A percentile compares a stretch with the other conserved stretches of the same genome.
phyloP scores from a whole-genome alignment of 2,329 filamentous ascomycete species.

The Aspergillus clavatus region DNA sequence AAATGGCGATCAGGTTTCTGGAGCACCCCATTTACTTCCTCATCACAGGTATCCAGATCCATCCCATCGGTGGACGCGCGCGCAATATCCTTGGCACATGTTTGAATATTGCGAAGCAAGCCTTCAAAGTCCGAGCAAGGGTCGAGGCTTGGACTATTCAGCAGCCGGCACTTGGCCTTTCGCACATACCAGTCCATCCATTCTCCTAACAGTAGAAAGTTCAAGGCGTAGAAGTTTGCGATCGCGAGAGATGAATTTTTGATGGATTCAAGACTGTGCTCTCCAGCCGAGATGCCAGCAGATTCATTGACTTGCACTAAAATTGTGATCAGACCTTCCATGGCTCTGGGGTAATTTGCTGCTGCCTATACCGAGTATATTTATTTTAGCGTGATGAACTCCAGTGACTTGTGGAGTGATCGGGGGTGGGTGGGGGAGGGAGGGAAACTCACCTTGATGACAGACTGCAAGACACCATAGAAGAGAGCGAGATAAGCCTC shows the following conservation, averaged over 20 bases:
- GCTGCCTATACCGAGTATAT: constrained; percentile 28
- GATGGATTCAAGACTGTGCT: constrained; percentile 3
- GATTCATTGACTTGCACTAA: constrained; percentile 32
- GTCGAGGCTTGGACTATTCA: constrained; percentile 34
- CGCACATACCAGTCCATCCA: constrained; percentile 37
- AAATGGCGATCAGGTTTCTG: constrained; percentile 19
- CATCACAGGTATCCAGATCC: constrained; percentile 22
- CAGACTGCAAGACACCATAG: constrained; percentile 33
- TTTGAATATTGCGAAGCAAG: constrained; percentile 29
- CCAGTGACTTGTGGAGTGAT: too few species aligned
- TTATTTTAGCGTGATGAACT: too few species aligned
- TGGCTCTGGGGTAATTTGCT: constrained; percentile 31
- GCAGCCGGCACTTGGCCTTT: constrained; percentile 29
- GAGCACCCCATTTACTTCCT: constrained; percentile 10
- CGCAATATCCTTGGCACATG: constrained; percentile 18
- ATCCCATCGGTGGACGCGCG: constrained; percentile 16
- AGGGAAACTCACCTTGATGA: constrained; percentile 29
- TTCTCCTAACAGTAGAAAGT: constrained; percentile 35
- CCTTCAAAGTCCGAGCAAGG: constrained; percentile 31
- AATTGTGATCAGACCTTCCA: constrained; percentile 31
- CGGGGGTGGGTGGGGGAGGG: too few species aligned
- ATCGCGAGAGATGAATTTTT: constrained; percentile 18
- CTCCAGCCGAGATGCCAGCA: constrained; percentile 14
- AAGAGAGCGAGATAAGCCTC: constrained; percentile 30
- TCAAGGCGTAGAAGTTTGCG: constrained; percentile 30